phyloP scores from a whole-genome alignment of 495 filamentous ascomycete genomes.

The Hypoxylon crocopeplum region DNA sequence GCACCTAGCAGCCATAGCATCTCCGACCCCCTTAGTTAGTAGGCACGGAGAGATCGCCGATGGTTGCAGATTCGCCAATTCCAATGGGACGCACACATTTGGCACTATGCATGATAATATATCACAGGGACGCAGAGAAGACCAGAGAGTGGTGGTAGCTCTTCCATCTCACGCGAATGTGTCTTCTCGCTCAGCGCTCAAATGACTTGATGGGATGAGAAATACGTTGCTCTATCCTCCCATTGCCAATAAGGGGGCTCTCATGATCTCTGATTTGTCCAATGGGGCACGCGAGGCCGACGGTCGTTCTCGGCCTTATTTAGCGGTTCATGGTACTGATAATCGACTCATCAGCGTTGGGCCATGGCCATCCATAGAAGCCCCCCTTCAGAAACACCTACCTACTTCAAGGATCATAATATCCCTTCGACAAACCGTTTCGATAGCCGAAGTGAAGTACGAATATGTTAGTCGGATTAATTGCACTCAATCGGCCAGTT shows the following conservation, averaged over 20 bases:
- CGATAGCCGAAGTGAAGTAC: slow-evolving; percentile 7
- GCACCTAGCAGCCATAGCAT: slow-evolving; percentile 23
- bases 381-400: too few relatives aligned
- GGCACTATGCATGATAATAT: slow-evolving; percentile 30
- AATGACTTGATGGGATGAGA: slow-evolving; percentile 2
- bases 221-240: slow-evolving; percentile 9
- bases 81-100: slow-evolving; percentile 21
- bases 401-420: slow-evolving; percentile 8
- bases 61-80: slow-evolving; percentile 28
- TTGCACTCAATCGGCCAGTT: slow-evolving; percentile 34
- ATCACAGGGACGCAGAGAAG: slow-evolving; percentile 17
- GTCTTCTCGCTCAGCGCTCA: not conserved
- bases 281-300: slow-evolving; percentile 12
- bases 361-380: slow-evolving; percentile 1
- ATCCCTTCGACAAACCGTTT: slow-evolving; percentile 15
- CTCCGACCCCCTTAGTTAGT: slow-evolving; percentile 18
- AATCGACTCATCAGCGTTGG: slow-evolving; percentile 10
- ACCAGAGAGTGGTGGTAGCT: slow-evolving; percentile 6
- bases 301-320: slow-evolving; percentile 35
- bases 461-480: slow-evolving; percentile 28
- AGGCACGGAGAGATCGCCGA: slow-evolving; percentile 37
- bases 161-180: not conserved
- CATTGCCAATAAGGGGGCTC: slow-evolving; percentile 11
- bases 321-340: slow-evolving; percentile 2
- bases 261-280: slow-evolving; percentile 7